phyloP scores from a whole-genome alignment of 805 yeast genomes.

The Lipomyces oligophaga region DNA sequence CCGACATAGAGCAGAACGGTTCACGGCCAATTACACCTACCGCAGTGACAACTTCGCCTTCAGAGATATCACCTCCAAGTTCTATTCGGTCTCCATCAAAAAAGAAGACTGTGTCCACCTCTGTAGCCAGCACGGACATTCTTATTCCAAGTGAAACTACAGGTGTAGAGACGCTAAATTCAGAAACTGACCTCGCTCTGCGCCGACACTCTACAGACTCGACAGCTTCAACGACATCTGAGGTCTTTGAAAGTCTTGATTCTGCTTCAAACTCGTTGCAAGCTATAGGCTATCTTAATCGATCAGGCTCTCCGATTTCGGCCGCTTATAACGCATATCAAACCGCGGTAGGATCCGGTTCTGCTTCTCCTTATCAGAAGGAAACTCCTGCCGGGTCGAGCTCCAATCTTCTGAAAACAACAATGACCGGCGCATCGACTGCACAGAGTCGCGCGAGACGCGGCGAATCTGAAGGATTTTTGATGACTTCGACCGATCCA shows the following conservation, averaged over 20 bases:
- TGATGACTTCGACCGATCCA: slow-evolving; percentile 9
- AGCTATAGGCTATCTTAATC: slow-evolving; percentile 4
- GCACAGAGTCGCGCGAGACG: slow-evolving; percentile 6
- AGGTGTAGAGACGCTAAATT: slow-evolving; percentile 1
- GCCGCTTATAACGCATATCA: slow-evolving; percentile 3
- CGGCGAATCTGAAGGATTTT: slow-evolving; percentile 18
- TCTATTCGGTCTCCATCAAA: slow-evolving; percentile 7
- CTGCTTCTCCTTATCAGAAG: background rate
- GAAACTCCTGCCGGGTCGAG: slow-evolving; percentile 1
- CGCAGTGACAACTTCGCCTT: background rate
- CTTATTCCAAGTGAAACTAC: background rate
- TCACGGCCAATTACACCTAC: background rate
- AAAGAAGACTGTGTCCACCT: slow-evolving; percentile 5
- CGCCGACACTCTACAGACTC: slow-evolving; percentile 19
- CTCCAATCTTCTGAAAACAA: slow-evolving; percentile 2
- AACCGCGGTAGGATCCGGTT: slow-evolving; percentile 1
- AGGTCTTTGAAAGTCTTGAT: slow-evolving; percentile 21
- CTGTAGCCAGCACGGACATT: slow-evolving; percentile 8
- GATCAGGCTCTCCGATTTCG: slow-evolving; percentile 3
- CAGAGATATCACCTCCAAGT: slow-evolving; percentile 3
- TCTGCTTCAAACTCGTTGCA: slow-evolving; percentile 25
- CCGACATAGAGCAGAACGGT: no score
- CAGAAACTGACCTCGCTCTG: slow-evolving; percentile 6
- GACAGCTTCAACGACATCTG: slow-evolving; percentile 21
- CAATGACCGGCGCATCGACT: slow-evolving; percentile 1